Base-by-base conservation (phyloP, 2,329 filamentous ascomycete genomes). In the Colletotrichum sublineola region DNA sequence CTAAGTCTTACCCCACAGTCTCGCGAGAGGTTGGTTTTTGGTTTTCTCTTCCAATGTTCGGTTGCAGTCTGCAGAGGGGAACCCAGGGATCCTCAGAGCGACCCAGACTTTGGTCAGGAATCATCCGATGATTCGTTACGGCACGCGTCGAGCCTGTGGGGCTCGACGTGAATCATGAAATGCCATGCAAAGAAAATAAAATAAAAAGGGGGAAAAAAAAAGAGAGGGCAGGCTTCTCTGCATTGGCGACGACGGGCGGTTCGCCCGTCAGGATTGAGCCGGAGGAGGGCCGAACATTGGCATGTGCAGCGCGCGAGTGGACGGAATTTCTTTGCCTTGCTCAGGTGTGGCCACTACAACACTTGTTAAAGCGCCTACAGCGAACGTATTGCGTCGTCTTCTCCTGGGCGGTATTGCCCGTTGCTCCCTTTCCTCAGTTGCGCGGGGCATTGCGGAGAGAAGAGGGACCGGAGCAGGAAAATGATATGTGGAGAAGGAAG, bases 381-480 rank as follows among this genome's bases (percentile, higher is more conserved):
- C 36, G 42, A 58, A 50, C 40, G 56, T 48, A 67, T 67, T 62
- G 48, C 63, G 64, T 67, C 50, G 63, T 63, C 48, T 57, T 61
- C 46, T 68, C 40, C 33, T 68, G 24, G 33, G 31, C 42, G 46
- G 66, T 38, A 44, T 64, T 33, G 65, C 53, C 53, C 55, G 66
- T 63, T 64, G 69, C 66, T 44, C 52, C 53, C 66, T 48, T 69
- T 50, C 24, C 40, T n/a, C 66, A 38, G 48, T 56, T n/a, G 44
- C 63, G 70, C 60, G 66, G 70, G 50, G 29, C 70, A 60, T 36
- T 72, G 60, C 67, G 70, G 66, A 64, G 69, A 67, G 36, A 33
- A 60, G 20, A 33, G 44, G 68, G 36, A 60, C 68, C 62, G 48
- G 64, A 29, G 40, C 42, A 52, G 56, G 64, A 62, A 29, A 44